phyloP scores from a whole-genome alignment of 768 basidiomycete species.

The Suillus bovinus region DNA sequence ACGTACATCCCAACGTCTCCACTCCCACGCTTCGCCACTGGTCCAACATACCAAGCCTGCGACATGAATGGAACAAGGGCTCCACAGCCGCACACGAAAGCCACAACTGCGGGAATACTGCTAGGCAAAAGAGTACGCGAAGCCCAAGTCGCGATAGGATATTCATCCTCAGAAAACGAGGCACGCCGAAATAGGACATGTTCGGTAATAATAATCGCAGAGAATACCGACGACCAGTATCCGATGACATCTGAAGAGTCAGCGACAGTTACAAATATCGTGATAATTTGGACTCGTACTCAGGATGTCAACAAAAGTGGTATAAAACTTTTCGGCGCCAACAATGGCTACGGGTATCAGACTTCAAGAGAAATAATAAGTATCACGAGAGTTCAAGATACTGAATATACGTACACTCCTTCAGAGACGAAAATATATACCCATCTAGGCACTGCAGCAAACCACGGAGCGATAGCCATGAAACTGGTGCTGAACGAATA shows the following conservation, averaged over 20 bases:
- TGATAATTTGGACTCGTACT: slow-evolving; percentile 23
- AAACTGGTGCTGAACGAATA: slow-evolving; percentile 53
- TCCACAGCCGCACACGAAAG: slow-evolving; percentile 41
- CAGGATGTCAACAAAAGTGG: slow-evolving; percentile 43
- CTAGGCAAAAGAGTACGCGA: slow-evolving; percentile 37
- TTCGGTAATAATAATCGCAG: slow-evolving; percentile 42
- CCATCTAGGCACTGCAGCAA: slow-evolving; percentile 44
- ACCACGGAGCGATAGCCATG: slow-evolving; percentile 37
- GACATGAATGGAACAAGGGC: slow-evolving; percentile 49
- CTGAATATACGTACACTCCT: slow-evolving; percentile 37
- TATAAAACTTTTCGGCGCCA: slow-evolving; percentile 46
- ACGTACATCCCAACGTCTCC: slow-evolving; percentile 52
- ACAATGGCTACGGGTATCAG: slow-evolving; percentile 49
- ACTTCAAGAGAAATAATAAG: slow-evolving; percentile 21
- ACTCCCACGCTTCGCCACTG: slow-evolving; percentile 42
- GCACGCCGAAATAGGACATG: slow-evolving; percentile 42
- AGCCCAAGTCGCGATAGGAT: slow-evolving; percentile 41
- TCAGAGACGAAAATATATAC: slow-evolving; percentile 46
- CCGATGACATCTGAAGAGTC: slow-evolving; percentile 39
- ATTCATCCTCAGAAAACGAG: slow-evolving; percentile 32
- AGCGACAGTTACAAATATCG: neutral
- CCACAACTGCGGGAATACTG: slow-evolving; percentile 40
- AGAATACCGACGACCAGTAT: slow-evolving; percentile 42
- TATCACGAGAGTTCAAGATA: neutral
- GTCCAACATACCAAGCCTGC: slow-evolving; percentile 53